Base-by-base conservation (phyloP, 2,329 filamentous ascomycete species). In the Ophiobolus disseminans region DNA sequence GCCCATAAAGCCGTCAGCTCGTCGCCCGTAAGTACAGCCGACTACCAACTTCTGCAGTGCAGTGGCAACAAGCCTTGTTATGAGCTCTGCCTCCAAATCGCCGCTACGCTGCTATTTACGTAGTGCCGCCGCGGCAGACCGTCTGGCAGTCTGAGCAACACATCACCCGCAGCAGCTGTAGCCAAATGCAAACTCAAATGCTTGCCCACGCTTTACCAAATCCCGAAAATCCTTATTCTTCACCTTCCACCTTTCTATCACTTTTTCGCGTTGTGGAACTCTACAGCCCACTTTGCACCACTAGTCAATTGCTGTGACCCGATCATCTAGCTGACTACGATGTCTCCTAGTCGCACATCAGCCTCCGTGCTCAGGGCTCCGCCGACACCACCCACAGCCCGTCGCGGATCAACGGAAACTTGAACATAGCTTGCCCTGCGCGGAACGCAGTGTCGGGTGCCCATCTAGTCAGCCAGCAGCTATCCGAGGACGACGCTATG, bases 271-370 rank as follows among this genome's bases (percentile, higher is more conserved):
- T 32, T 14, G 30, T 32, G n/a, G n/a, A 32, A 11, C 7, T 8
- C 30, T 14, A 32, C 30, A 32, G 30, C 30, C 30, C 30, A 32
- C 30, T 8, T 32, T 32, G n/a, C 30, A 32, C 30, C 30, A 32
- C 30, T n/a, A 32, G 30, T n/a, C n/a, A 32, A 32, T 32, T 32
- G 30, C 30, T 32, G 30, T 32, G 9, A 32, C 30, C 30, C 16
- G 10, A 23, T 21, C 19, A 21, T 20, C 22, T 40, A 23, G 28
- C 43, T 46, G 43, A 46, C 17, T 16, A 46, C 35, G 13, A 46
- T 32, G 35, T 46, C 43, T 30, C 43, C 43, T 8, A 40, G 43
- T 9, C 43, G 34, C 20, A 40, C 26, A 19, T 76, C 35, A 14
- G 22, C 22, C 25, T 40, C 28, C 13, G 14, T 16, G 43, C 43